Percentiles rank a stretch among this genome's conserved stretches.
Evolutionary conservation across 2,329 filamentous ascomycete genomes (phyloP).

Genomic region (Nigrospora osmanthi): DNA sequence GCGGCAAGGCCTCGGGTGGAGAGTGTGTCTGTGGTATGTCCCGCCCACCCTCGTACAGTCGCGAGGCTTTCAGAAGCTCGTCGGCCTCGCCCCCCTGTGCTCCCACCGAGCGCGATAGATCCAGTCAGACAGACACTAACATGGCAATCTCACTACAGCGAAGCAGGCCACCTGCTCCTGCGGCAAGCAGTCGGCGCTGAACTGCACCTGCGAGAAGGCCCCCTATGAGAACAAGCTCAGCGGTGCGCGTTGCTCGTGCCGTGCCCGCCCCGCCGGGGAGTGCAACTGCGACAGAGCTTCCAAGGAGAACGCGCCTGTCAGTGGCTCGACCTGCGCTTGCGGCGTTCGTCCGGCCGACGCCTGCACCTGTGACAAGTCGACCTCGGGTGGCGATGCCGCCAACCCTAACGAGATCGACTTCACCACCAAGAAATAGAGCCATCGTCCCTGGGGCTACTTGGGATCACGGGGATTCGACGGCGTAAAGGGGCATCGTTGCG

Average conservation of each 20-base stretch:
- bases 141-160: conserved; percentile 28
- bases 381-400: conserved; percentile 44
- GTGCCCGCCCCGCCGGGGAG: conserved; percentile 67
- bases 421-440: conserved; percentile 54
- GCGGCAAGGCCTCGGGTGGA: conserved; percentile 38
- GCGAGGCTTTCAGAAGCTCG: no score
- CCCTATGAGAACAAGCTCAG: conserved; percentile 63
- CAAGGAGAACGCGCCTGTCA: conserved; percentile 57
- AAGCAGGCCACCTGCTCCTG: conserved; percentile 74
- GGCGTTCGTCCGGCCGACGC: conserved; percentile 64
- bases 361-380: conserved; percentile 77
- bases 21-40: conserved; percentile 51
- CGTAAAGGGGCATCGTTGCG: no score
- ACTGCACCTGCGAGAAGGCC: conserved; percentile 80
- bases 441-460: no score
- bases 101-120: not conserved
- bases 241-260: conserved; percentile 76
- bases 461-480: no score
- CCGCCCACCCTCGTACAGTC: not conserved
- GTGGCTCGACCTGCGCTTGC: conserved; percentile 64
- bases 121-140: conserved; percentile 4
- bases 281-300: conserved; percentile 73
- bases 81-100: not conserved
- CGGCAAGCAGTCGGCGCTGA: conserved; percentile 76
- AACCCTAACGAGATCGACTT: conserved; percentile 79